Percentiles rank a stretch among this genome's conserved stretches.
phyloP scores from a whole-genome alignment of 2,329 filamentous ascomycete species.

The Dissoconium aciculare region DNA sequence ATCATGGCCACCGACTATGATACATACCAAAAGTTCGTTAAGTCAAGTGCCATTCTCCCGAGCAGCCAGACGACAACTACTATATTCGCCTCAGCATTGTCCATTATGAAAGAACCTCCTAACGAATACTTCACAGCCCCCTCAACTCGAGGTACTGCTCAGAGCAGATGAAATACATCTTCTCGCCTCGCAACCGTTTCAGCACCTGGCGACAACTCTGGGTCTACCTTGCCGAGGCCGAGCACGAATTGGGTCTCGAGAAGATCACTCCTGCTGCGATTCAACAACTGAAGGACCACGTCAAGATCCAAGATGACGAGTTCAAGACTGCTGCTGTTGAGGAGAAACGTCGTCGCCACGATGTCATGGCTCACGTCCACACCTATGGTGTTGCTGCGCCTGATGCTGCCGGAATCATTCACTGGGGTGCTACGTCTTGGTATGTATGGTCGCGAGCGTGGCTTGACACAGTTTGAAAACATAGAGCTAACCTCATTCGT shows the following conservation, averaged over 20 bases:
- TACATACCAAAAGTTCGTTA: constrained; percentile 21
- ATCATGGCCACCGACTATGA: constrained; percentile 16
- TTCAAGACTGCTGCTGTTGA: constrained; percentile 34
- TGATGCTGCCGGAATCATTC: constrained; percentile 68
- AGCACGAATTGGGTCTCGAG: constrained; percentile 63
- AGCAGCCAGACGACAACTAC: no score
- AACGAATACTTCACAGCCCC: constrained; percentile 47
- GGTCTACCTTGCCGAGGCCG: constrained; percentile 67
- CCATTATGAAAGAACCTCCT: no score
- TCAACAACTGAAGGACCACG: constrained; percentile 31
- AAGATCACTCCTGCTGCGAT: constrained; percentile 50
- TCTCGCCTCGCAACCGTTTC: constrained; percentile 59
- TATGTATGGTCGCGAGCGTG: no score
- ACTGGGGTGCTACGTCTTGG: constrained; percentile 52
- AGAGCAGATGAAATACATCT: constrained; percentile 61
- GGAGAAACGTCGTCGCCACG: constrained; percentile 31
- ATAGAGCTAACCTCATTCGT: neutral
- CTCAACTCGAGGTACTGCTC: constrained; percentile 59
- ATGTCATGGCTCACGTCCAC: constrained; percentile 42
- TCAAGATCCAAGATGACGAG: constrained; percentile 33
- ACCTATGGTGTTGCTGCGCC: constrained; percentile 58
- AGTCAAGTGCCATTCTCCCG: no score
- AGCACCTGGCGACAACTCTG: constrained; percentile 75
- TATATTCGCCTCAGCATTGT: no score
- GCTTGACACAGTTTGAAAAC: neutral